Evolutionary conservation across 2,329 filamentous ascomycete genomes (phyloP).

Genomic region (Phoma sp.): DNA sequence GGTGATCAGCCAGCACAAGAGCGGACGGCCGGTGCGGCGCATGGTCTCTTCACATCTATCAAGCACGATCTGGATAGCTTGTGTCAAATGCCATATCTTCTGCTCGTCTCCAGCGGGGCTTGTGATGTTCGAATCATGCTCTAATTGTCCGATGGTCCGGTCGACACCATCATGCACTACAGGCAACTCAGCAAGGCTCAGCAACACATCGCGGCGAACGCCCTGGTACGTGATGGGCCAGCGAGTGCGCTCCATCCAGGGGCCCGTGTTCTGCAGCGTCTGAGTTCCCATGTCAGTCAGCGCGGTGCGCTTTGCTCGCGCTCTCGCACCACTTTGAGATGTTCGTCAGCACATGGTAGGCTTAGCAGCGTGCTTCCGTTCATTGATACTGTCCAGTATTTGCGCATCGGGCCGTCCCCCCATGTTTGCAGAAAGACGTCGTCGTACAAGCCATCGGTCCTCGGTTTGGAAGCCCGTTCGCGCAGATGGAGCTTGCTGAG

Average conservation of each 20-base stretch:
- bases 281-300: constrained; percentile 9
- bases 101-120: constrained; percentile 2
- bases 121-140: constrained; percentile 2
- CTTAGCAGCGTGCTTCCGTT: constrained; percentile 6
- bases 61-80: constrained; percentile 4
- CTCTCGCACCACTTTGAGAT: constrained; percentile 4
- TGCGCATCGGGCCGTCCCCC: too few species aligned
- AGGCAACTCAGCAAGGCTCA: constrained; percentile 7
- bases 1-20: constrained; percentile 8
- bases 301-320: constrained; percentile 3
- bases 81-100: constrained; percentile 13
- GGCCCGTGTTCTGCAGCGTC: constrained; percentile 8
- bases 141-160: background rate
- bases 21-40: background rate
- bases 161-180: constrained; percentile 1
- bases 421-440: constrained; percentile 5
- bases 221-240: constrained; percentile 10
- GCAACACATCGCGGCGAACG: constrained; percentile 6
- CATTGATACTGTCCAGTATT: constrained; percentile 6
- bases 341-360: constrained; percentile 3
- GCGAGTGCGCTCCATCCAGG: constrained; percentile 7
- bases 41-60: constrained; percentile 7
- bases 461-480: constrained; percentile 8
- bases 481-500: constrained; percentile 6
- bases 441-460: constrained; percentile 7